A percentile compares a stretch with the other conserved stretches of the same genome.
phyloP scores from a whole-genome alignment of 1,284 basidiomycete genomes.

The Trametes polyzona region DNA sequence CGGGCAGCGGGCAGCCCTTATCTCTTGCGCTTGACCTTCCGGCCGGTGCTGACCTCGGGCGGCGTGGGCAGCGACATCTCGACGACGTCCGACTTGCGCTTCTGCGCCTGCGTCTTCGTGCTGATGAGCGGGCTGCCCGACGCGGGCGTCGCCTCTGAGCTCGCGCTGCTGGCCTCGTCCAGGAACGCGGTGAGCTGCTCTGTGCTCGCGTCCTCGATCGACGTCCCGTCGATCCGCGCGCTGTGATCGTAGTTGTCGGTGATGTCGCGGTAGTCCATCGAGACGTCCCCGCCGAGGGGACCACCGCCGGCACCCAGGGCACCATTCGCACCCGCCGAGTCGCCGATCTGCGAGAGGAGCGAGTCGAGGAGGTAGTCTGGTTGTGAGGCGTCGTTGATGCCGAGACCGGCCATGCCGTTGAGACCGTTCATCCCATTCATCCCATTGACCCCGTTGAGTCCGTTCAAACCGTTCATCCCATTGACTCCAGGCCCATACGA shows the following conservation, averaged over 20 bases:
- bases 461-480: neutral
- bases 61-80: constrained; percentile 31
- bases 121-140: constrained; percentile 13
- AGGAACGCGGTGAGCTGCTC: constrained; percentile 49
- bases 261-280: constrained; percentile 36
- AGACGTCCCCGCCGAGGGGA: constrained; percentile 23
- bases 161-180: constrained; percentile 41
- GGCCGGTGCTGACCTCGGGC: constrained; percentile 15
- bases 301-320: constrained; percentile 1
- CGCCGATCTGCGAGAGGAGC: constrained; percentile 44
- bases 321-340: constrained; percentile 15
- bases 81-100: constrained; percentile 51
- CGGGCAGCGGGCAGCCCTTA: constrained; percentile 7
- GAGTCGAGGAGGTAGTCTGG: constrained; percentile 54
- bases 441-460: no score
- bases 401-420: constrained; percentile 15
- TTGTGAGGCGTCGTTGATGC: constrained; percentile 12
- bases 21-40: constrained; percentile 35
- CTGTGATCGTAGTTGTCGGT: constrained; percentile 39
- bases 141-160: constrained; percentile 19
- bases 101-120: constrained; percentile 33
- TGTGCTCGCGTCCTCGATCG: constrained; percentile 38
- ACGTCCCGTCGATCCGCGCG: constrained; percentile 31
- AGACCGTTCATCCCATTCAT: neutral
- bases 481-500: constrained; percentile 5